These are phyloP conservation scores for Polyporus tsugae DNA, from an alignment of 1,284 basidiomycete species.

Conservation along the genomic window DNA sequence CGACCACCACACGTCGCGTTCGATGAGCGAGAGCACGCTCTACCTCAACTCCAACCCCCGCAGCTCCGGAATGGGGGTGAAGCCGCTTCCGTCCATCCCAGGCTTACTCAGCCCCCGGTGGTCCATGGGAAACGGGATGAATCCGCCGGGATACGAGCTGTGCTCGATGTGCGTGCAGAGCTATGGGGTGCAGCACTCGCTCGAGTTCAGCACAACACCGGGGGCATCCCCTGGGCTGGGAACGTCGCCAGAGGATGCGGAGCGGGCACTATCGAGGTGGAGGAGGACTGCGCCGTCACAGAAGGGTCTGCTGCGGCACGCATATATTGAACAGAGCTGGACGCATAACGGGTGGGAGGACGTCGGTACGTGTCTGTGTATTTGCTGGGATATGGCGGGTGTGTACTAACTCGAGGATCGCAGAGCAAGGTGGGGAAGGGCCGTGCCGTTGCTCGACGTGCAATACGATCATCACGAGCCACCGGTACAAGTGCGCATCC, in stretches of 20 bases:
- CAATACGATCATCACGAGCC: slow-evolving; percentile 61
- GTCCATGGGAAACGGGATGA: slow-evolving; percentile 9
- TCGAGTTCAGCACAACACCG: slow-evolving; percentile 61
- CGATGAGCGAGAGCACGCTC: slow-evolving; percentile 31
- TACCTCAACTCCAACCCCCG: slow-evolving; percentile 8
- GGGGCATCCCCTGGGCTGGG: slow-evolving; percentile 53
- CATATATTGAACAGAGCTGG: slow-evolving; percentile 88
- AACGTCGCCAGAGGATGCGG: slow-evolving; percentile 58
- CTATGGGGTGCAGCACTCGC: slow-evolving; percentile 80
- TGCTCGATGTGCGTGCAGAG: slow-evolving; percentile 81
- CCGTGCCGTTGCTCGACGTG: slow-evolving; percentile 83
- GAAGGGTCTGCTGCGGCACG: slow-evolving; percentile 81
- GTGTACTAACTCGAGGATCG: neutral
- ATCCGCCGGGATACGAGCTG: slow-evolving; percentile 75
- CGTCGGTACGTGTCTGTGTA: slow-evolving; percentile 67
- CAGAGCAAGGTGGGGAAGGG: slow-evolving; percentile 76
- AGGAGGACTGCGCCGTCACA: slow-evolving; percentile 68
- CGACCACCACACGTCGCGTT: slow-evolving; percentile 27
- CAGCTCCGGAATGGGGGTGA: neutral
- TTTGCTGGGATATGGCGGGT: neutral
- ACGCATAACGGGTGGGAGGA: slow-evolving; percentile 83
- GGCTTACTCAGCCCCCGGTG: neutral
- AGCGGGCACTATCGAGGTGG: slow-evolving; percentile 59
- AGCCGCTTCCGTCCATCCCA: slow-evolving; percentile 17
- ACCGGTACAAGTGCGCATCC: slow-evolving; percentile 85